These are phyloP conservation scores for Solanum boliviense DNA, from an alignment of 257 asterid species.

Conservation along the genomic window DNA sequence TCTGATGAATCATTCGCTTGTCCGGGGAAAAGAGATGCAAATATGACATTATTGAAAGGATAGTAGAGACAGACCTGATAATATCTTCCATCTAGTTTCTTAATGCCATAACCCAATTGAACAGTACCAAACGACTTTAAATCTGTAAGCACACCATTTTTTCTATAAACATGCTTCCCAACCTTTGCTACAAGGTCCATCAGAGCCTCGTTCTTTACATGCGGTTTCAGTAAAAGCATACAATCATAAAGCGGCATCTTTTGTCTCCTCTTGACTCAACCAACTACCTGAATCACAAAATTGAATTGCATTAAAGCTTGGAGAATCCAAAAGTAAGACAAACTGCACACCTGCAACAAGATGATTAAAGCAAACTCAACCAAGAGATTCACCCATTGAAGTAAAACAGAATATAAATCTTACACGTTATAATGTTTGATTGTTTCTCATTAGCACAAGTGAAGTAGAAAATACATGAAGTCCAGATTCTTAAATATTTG, in stretches of 20 bases:
- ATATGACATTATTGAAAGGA: neutral
- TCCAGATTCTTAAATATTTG: neutral
- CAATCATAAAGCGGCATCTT: constrained; percentile 92
- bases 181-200: constrained; percentile 43
- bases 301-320: neutral
- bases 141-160: constrained; percentile 68
- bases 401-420: neutral
- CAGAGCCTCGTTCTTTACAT: constrained; percentile 21
- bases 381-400: neutral
- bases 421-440: neutral
- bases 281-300: neutral
- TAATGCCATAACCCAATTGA: constrained; percentile 80
- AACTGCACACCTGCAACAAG: neutral
- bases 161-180: constrained; percentile 60
- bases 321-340: neutral
- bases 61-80: constrained; percentile 38
- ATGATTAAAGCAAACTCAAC: neutral
- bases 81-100: constrained; percentile 75
- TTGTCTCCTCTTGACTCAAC: neutral
- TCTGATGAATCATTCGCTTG: neutral
- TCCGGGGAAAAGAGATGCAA: neutral
- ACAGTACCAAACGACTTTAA: constrained; percentile 42
- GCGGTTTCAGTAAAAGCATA: constrained; percentile 74
- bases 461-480: neutral
- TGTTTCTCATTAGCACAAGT: neutral